Conservation (phyloP, 2,329 filamentous ascomycete species). For the Penicillium sp. region DNA sequence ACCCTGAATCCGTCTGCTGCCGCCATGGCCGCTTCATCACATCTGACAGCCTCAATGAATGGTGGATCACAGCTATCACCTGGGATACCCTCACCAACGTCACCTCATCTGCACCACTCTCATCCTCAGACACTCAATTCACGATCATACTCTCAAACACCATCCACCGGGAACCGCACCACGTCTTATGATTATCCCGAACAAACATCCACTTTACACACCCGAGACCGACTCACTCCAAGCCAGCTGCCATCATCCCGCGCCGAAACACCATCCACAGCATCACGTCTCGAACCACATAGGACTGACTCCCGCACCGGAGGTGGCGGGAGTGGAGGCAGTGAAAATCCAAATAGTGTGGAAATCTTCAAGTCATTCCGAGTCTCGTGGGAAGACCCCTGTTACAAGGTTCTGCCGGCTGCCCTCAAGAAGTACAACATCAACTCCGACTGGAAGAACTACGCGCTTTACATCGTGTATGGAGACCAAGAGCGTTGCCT, state of each 20-base stretch:
- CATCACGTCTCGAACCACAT: slow-evolving; percentile 12
- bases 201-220: slow-evolving; percentile 30
- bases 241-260: slow-evolving; percentile 32
- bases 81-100: slow-evolving; percentile 47
- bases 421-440: slow-evolving; percentile 98
- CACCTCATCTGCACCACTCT: slow-evolving; percentile 39
- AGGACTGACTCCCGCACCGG: slow-evolving; percentile 30
- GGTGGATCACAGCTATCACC: slow-evolving; percentile 55
- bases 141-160: slow-evolving; percentile 42
- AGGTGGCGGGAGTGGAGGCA: slow-evolving; percentile 17
- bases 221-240: slow-evolving; percentile 34
- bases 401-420: slow-evolving; percentile 92
- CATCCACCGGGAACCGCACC: slow-evolving; percentile 27
- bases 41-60: slow-evolving; percentile 64
- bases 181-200: slow-evolving; percentile 39
- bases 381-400: slow-evolving; percentile 96
- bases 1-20: slow-evolving; percentile 66
- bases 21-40: slow-evolving; percentile 65
- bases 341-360: slow-evolving; percentile 51
- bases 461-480: slow-evolving; percentile 96
- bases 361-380: slow-evolving; percentile 99
- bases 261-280: slow-evolving; percentile 31
- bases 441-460: slow-evolving; percentile 94
- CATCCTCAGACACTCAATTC: slow-evolving; percentile 44
- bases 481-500: slow-evolving; percentile 96